phyloP scores from a whole-genome alignment of 208 protist genomes.

The Novymonas esmeraldas region DNA sequence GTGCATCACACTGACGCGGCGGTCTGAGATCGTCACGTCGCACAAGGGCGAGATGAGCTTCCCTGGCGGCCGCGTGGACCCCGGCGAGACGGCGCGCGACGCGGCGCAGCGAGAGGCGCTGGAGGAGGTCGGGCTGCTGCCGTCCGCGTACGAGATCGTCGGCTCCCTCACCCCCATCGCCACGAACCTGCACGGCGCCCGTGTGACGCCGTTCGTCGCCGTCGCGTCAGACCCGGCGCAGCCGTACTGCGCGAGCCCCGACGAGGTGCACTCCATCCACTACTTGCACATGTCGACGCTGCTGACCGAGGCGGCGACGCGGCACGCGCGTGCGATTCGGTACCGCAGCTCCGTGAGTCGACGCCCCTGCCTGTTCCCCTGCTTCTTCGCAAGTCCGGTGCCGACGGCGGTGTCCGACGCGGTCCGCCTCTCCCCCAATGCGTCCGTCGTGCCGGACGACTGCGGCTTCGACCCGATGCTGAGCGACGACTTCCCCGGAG shows the following conservation, averaged over 20 bases:
- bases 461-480: constrained; percentile 55
- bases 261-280: constrained; percentile 82
- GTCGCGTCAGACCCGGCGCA: constrained; percentile 33
- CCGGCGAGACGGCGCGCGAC: constrained; percentile 44
- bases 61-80: constrained; percentile 71
- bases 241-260: constrained; percentile 56
- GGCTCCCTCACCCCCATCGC: constrained; percentile 59
- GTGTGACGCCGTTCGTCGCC: constrained; percentile 68
- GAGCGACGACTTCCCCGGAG: constrained; percentile 66
- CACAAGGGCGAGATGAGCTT: constrained; percentile 86
- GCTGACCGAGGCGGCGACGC: constrained; percentile 44
- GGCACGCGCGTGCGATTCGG: constrained; percentile 69
- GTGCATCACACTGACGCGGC: constrained; percentile 87
- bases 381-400: constrained; percentile 74
- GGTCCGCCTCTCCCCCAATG: constrained; percentile 27
- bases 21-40: constrained; percentile 51
- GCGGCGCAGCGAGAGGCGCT: constrained; percentile 76
- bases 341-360: constrained; percentile 30
- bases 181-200: constrained; percentile 22
- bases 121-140: constrained; percentile 80
- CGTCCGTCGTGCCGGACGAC: constrained; percentile 41
- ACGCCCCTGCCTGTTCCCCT: constrained; percentile 70
- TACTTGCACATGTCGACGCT: constrained; percentile 82
- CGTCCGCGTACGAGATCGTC: constrained; percentile 48
- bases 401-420: constrained; percentile 29